phyloP scores from a whole-genome alignment of 2,329 filamentous ascomycete species.

The Fusarium guadeloupense region DNA sequence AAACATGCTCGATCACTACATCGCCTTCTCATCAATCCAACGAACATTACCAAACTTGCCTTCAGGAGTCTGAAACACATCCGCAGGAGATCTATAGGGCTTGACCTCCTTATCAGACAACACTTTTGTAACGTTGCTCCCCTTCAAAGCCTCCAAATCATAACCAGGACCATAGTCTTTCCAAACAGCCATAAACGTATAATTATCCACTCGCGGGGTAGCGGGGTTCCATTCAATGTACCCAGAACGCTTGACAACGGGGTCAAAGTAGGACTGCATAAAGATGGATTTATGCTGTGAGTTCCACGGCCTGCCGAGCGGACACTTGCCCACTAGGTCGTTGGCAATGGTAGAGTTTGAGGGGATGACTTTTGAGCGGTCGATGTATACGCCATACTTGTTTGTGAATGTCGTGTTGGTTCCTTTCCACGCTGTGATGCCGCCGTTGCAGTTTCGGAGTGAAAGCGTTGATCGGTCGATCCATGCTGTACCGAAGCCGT shows the following conservation, averaged over 20 bases:
- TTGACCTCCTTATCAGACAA: conserved; percentile 49
- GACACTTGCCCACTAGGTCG: conserved; percentile 55
- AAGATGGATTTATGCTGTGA: conserved; percentile 66
- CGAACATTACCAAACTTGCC: conserved; percentile 14
- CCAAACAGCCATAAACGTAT: conserved; percentile 67
- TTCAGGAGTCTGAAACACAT: conserved; percentile 32
- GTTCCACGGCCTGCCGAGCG: conserved; percentile 72
- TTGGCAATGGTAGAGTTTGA: conserved; percentile 60
- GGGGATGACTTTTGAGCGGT: conserved; percentile 61
- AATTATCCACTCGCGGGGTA: conserved; percentile 43
- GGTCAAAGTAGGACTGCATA: conserved; percentile 63
- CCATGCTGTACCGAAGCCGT: conserved; percentile 73
- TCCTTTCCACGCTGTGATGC: conserved; percentile 74
- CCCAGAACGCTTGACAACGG: conserved; percentile 60
- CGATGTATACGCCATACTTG: conserved; percentile 73
- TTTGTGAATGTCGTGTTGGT: conserved; percentile 72
- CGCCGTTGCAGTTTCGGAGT: conserved; percentile 70
- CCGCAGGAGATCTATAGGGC: conserved; percentile 35
- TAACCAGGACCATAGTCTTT: conserved; percentile 62
- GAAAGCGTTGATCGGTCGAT: conserved; percentile 63
- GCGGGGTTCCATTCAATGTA: conserved; percentile 53
- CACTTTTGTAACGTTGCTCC: conserved; percentile 55
- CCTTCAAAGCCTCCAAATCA: conserved; percentile 56
- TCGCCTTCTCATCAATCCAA: conserved; percentile 28
- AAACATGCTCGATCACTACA: background rate